Conservation (phyloP, 1,284 basidiomycete species). For the Apiotrichum montevideense region DNA sequence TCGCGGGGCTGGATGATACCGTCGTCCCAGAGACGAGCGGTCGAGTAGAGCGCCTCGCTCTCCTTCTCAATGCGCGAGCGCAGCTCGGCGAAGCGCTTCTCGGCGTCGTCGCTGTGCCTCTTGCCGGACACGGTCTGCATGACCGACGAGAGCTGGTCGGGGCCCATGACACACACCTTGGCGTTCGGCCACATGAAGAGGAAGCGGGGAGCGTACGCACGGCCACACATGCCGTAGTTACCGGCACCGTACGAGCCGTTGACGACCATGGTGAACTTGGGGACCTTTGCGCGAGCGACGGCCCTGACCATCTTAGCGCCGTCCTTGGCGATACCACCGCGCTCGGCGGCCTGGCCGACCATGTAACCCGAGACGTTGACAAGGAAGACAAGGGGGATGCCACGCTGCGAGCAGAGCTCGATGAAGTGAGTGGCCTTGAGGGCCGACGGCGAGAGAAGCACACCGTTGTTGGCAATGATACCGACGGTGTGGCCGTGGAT, state of each 20-base stretch:
- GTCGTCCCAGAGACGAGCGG: slow-evolving; percentile 88
- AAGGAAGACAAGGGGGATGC: slow-evolving; percentile 83
- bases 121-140: slow-evolving; percentile 67
- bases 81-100: slow-evolving; percentile 47
- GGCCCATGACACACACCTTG: slow-evolving; percentile 94
- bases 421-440: slow-evolving; percentile 94
- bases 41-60: slow-evolving; percentile 77
- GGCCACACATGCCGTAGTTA: slow-evolving; percentile 89
- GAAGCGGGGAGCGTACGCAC: slow-evolving; percentile 89
- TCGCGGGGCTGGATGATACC: slow-evolving; percentile 89
- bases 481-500: slow-evolving; percentile 80
- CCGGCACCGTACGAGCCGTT: slow-evolving; percentile 86
- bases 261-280: slow-evolving; percentile 89
- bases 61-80: slow-evolving; percentile 79
- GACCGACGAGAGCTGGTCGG: slow-evolving; percentile 82
- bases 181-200: slow-evolving; percentile 98
- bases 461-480: slow-evolving; percentile 89
- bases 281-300: slow-evolving; percentile 87
- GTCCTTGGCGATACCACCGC: slow-evolving; percentile 93
- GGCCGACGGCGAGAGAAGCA: slow-evolving; percentile 87
- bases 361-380: slow-evolving; percentile 91
- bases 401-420: slow-evolving; percentile 83
- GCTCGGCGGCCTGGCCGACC: slow-evolving; percentile 90
- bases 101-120: slow-evolving; percentile 20
- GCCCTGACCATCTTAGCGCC: slow-evolving; percentile 97